Base-by-base conservation (phyloP, 2,329 filamentous ascomycete genomes). In the Thermothelomyces thermophilus region DNA sequence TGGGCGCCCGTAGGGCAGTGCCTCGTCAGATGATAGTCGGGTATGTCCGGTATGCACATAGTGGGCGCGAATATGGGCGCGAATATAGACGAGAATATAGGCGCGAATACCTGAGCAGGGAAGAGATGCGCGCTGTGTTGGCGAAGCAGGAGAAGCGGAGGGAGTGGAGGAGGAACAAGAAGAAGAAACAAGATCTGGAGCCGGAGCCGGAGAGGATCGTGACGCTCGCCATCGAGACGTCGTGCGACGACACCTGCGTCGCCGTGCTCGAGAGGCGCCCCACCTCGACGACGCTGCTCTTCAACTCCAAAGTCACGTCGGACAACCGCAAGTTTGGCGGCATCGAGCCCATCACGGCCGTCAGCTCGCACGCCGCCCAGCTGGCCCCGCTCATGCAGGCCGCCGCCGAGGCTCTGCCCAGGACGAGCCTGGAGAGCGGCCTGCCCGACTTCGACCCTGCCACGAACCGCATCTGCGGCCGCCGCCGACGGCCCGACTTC, bases 221-320 rank as follows among this genome's bases (percentile, higher is more conserved):
- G 20, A 62, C 56, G 9, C 57, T 62, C 30, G 61, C 86, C 46
- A 90, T 93, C 63, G 87, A 93, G 66, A 86, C 85, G 9, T 90
- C 86, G 2, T 93, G 91, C 74, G 91, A 97, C 69, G 91, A 97
- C 71, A 95, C 90, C 1, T 90, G 86, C 51, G 90, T 96, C 17
- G 86, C 91, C 26, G 69, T 97, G 41, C 74, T 96, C 34, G 80
- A 87, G 47, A 84, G 82, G 59, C 60, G 67, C 26, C 55, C 57
- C 44, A 13, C 49, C 46, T 48, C 66, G 41, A 80, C 84, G 9
- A 72, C 69, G 5, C 75, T 95, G 2, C 81, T 86, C 59, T 94
- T 89, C 71, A 84, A 95, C 64, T 75, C 84, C 60, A 93, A 87
- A 60, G 69, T 91, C 55, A 94, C 90, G 0, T 86, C 87, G 5